Evolutionary conservation across 2,329 filamentous ascomycete genomes (phyloP).

Genomic region (Calonectria montana): DNA sequence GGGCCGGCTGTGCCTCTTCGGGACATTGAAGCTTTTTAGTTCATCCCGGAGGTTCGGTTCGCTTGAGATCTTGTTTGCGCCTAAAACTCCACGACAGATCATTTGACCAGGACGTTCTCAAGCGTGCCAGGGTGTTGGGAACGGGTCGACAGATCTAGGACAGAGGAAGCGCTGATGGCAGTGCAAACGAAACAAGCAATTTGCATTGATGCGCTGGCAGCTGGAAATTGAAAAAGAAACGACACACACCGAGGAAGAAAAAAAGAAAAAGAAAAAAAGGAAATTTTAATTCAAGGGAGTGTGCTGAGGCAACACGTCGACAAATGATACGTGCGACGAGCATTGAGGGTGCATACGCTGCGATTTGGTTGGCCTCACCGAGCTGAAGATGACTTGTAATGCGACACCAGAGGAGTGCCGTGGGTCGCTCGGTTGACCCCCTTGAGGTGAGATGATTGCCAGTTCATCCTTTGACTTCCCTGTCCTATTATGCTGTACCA

Average conservation of each 20-base stretch:
- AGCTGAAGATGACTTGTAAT: slow-evolving; percentile 1
- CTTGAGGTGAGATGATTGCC: neutral
- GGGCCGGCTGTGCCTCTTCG: slow-evolving; percentile 47
- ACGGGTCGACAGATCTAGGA: slow-evolving; percentile 28
- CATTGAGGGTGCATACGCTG: slow-evolving; percentile 7
- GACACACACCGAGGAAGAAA: neutral
- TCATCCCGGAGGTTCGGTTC: slow-evolving; percentile 53
- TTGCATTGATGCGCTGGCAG: slow-evolving; percentile 15
- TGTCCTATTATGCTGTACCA: neutral
- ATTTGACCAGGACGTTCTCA: slow-evolving; percentile 39
- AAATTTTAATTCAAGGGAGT: neutral
- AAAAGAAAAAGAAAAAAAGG: neutral
- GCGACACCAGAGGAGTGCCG: slow-evolving; percentile 9
- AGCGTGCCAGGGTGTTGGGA: slow-evolving; percentile 36
- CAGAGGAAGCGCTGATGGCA: slow-evolving; percentile 20
- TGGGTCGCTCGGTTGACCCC: neutral
- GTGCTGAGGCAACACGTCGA: neutral
- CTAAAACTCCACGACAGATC: slow-evolving; percentile 42
- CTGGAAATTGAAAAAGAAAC: slow-evolving; percentile 4
- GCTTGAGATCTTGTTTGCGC: slow-evolving; percentile 52
- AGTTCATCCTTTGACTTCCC: neutral
- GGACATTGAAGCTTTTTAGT: slow-evolving; percentile 50
- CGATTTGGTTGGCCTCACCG: slow-evolving; percentile 11
- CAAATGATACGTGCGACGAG: neutral
- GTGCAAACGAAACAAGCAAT: slow-evolving; percentile 4